Evolutionary conservation across 371 early-diverging fungal species (phyloP), one percentile per base, ranked within the genome.

Genomic region (Encephalitozoon intestinalis): DNA sequence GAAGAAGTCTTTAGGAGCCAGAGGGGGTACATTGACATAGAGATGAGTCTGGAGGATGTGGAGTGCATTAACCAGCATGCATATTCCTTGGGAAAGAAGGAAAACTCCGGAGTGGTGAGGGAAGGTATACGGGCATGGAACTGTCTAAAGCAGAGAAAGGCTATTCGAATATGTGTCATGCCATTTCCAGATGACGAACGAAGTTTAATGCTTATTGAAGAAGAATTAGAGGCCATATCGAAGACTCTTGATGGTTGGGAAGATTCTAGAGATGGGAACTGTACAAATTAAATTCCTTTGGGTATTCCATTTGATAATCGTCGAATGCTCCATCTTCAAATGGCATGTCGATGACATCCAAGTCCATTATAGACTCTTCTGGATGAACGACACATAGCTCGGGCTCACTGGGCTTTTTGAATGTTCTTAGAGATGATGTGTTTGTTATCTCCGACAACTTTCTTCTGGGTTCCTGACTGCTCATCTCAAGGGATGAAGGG

Each of bases 151-250:
- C 30, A 34, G 15, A 58, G 6, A 15, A 58, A 58, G 12, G 58
- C 58, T 12, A 34, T 58, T 37, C 30, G 58, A 58, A 34, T 58
- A 58, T 58, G 58, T 18, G 18, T 58, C 9, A 58, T 28, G 58
- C 58, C 58, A 18, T 58, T 58, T 58, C 58, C 58, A n/a, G 58
- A 58, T 15, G 58, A 58, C 5, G 58, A 58, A 7, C 58, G n/a
- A 15, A 34, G 58, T 37, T 31, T 58, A 37, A 58, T 58, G 58
- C n/a, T 12, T 1, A 30, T 58, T 58, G 58, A 58, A 31, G 34
- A 58, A 34, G 58, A 58, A 21, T 15, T 58, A 18, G 30, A 37
- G 34, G 18, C 3, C 5, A 58, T 58, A 58, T 58, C 58, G 21
- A 58, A n/a, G 15, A 37, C 31, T 1, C 58, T 58, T 28, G 58